phyloP scores from a whole-genome alignment of 1,139 yeast genomes.

The Lodderomyces pseudojiufengensis region DNA sequence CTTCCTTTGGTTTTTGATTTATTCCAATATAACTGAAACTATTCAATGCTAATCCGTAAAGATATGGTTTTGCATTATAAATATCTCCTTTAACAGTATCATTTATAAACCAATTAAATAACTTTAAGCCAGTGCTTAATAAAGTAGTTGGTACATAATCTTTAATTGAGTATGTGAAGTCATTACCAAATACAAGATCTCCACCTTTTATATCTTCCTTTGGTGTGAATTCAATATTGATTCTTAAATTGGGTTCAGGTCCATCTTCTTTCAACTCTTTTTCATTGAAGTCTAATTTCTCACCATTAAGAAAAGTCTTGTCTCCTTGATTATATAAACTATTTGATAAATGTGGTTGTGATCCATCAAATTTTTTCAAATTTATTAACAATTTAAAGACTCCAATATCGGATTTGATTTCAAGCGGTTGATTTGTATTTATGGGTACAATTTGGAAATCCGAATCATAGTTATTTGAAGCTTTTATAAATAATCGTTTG shows the following conservation, averaged over 20 bases:
- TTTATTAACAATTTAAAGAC: slow-evolving; percentile 35
- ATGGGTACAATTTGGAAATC: slow-evolving; percentile 39
- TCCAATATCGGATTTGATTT: slow-evolving; percentile 38
- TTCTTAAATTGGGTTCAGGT: slow-evolving; percentile 28
- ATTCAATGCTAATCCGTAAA: slow-evolving; percentile 60
- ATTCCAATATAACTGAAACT: slow-evolving; percentile 44
- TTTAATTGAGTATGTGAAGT: slow-evolving; percentile 56
- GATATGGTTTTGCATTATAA: slow-evolving; percentile 55
- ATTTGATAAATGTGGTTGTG: slow-evolving; percentile 32
- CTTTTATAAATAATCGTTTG: slow-evolving; percentile 36
- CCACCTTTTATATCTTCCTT: slow-evolving; percentile 45
- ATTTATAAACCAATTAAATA: slow-evolving; percentile 56
- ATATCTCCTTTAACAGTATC: slow-evolving; percentile 64
- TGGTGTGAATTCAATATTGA: slow-evolving; percentile 39
- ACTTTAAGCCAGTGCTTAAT: slow-evolving; percentile 47
- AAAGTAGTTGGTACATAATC: slow-evolving; percentile 54
- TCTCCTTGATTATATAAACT: slow-evolving; percentile 34
- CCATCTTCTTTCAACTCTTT: slow-evolving; percentile 3
- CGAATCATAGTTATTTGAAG: slow-evolving; percentile 26
- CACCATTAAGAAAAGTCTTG: slow-evolving; percentile 25
- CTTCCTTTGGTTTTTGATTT: slow-evolving; percentile 7
- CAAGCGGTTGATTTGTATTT: slow-evolving; percentile 36
- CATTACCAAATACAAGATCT: slow-evolving; percentile 63
- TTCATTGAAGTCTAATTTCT: slow-evolving; percentile 14
- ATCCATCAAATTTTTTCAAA: slow-evolving; percentile 46